Evolutionary conservation across 345 rosid genomes (phyloP).

Genomic region (Trapa incisa): DNA sequence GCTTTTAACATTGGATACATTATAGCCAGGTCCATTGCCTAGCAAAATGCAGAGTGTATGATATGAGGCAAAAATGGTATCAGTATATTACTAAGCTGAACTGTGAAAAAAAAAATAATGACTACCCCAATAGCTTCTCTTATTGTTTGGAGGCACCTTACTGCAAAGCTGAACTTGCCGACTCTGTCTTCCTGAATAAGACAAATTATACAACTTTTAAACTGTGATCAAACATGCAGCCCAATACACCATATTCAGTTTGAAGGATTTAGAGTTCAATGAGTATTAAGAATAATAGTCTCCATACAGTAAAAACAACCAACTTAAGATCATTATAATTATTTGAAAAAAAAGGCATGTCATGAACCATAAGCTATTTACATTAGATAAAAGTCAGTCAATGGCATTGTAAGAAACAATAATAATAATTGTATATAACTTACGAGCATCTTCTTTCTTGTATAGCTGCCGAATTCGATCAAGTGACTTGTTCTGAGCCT

Average conservation of each 20-base stretch:
- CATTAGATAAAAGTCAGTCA: not conserved
- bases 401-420: not conserved
- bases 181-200: slow-evolving; percentile 55
- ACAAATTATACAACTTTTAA: slow-evolving; percentile 9
- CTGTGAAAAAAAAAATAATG: not conserved
- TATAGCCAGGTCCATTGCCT: slow-evolving; percentile 45
- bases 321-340: not conserved
- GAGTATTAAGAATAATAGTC: not conserved
- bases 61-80: not conserved
- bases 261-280: not conserved
- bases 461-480: slow-evolving; percentile 49
- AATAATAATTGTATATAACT: slow-evolving; percentile 14
- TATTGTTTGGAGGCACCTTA: slow-evolving; percentile 66
- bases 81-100: not conserved
- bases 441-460: slow-evolving; percentile 65
- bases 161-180: slow-evolving; percentile 62
- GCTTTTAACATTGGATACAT: slow-evolving; percentile 52
- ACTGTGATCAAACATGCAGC: slow-evolving; percentile 3
- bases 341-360: not conserved
- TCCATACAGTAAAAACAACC: not conserved
- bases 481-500: slow-evolving; percentile 33
- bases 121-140: slow-evolving; percentile 41
- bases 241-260: not conserved
- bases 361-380: not conserved
- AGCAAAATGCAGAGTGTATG: slow-evolving; percentile 5